Base-by-base conservation (phyloP, 73 alveolate species). In the Paramecium tetraurelia region DNA sequence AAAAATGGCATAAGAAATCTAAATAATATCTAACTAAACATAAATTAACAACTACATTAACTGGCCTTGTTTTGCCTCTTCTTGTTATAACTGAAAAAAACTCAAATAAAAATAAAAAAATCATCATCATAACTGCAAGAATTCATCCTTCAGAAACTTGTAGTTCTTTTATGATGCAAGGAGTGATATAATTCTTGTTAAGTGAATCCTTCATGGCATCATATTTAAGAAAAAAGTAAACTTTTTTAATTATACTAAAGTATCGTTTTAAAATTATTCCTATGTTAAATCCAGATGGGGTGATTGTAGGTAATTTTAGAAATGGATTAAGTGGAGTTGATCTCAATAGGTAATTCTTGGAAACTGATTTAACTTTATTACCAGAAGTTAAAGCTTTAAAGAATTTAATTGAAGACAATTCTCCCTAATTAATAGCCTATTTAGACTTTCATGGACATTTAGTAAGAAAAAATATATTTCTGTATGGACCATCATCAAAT, bases 81-180 rank as follows among this genome's bases (percentile, higher is more conserved):
- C 80, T 92, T 20, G 58, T 75, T 35, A 92, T 92, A 21, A 84
- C 95, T 1, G 95, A 92, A 33, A 48, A 92, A 31, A 10, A 80
- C 31, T 59, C 85, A 9, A 77, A 57, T 24, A 50, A 46, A 59
- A 58, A 92, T 46, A 94, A 97, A 88, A 93, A 96, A 89, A 94
- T 94, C 1, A 92, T 97, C 8, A 94, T 97, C 50, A n/a, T 97
- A 0, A 92, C 95, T 38, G 99, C 98, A 16, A 59, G 99, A 70
- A 97, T 96, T 41, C 99, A 97, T 92, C 99, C 99, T 1, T 98
- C 99, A 18, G 99, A 97, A 93, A 93, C 99, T 35, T 96, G 95
- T 10, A 94, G 97, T 20, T 96, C 99, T 14, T 97, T 87, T 85
- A 96, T 97, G 85, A 92, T 96, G 90, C 84, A 97, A 80, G 99